phyloP scores from a whole-genome alignment of 495 filamentous ascomycete species.

The Neurospora discreta region DNA sequence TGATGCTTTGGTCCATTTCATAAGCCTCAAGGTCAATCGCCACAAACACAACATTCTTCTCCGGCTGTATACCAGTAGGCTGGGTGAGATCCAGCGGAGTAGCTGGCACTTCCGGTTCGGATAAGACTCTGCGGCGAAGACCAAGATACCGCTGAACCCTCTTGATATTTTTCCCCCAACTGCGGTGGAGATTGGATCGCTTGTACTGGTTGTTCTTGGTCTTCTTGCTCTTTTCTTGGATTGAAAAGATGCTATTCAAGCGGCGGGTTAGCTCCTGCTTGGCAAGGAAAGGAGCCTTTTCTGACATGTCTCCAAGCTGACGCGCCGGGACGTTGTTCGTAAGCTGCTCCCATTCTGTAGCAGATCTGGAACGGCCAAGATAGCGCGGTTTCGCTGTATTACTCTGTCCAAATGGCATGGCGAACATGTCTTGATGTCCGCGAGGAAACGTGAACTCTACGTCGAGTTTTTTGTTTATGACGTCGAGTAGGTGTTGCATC shows the following conservation, averaged over 20 bases:
- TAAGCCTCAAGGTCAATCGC: constrained; percentile 74
- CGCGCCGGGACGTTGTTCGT: constrained; percentile 13
- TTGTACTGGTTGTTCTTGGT: constrained; percentile 35
- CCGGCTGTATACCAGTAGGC: constrained; percentile 31
- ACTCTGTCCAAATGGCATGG: constrained; percentile 43
- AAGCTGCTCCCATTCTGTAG: constrained; percentile 22
- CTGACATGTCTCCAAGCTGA: constrained; percentile 10
- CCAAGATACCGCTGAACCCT: constrained; percentile 60
- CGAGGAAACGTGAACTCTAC: constrained; percentile 40
- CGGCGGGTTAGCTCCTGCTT: constrained; percentile 5
- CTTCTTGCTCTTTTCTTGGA: constrained; percentile 9
- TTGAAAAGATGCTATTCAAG: constrained; percentile 7
- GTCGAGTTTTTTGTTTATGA: constrained; percentile 45
- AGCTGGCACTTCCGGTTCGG: neutral
- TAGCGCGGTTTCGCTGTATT: constrained; percentile 51
- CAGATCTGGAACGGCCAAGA: constrained; percentile 42
- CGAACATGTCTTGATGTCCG: constrained; percentile 37
- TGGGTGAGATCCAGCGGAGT: constrained; percentile 8
- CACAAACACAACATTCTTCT: constrained; percentile 53
- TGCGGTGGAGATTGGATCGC: constrained; percentile 32
- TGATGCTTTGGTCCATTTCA: constrained; percentile 45
- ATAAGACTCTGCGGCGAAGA: constrained; percentile 28
- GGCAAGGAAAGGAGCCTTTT: constrained; percentile 5
- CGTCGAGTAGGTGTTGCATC: constrained; percentile 44
- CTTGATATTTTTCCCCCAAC: constrained; percentile 41